Evolutionary conservation across 768 basidiomycete genomes (phyloP), one percentile per base, ranked within the genome.

Genomic region (Xerocomus spinulosus): DNA sequence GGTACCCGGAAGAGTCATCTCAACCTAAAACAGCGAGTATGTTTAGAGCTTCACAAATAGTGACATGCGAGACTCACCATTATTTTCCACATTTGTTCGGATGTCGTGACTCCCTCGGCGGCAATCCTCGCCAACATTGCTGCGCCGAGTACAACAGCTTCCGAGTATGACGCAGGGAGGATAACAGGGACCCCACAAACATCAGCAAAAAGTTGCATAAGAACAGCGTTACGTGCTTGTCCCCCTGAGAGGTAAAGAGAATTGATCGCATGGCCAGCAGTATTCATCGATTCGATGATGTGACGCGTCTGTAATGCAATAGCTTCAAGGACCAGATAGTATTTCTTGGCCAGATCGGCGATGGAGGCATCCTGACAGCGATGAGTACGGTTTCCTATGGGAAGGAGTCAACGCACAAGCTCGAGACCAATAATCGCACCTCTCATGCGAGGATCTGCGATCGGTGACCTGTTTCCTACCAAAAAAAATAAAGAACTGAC

Each of bases 61-160:
- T 28, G 25, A 14, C 35, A 30, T 21, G 21, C 24, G 15, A 32
- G 42, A 36, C 18, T 55, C 48, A 83, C 92, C 95, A 98, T 98
- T 57, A 94, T 87, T 38, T 82, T 74, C 95, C 96, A 99, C 54
- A 98, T 71, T 52, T 74, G 69, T 51, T 84, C 77, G 20, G 81
- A 81, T 51, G 83, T 77, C 38, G 66, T 64, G 21, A 68, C 67
- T 44, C 71, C 74, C 55, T 88, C 85, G 21, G 78, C 80, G 3
- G 95, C 94, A 59, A 89, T 87, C 45, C 90, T 76, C 13, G 87
- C 96, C 14, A 99, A 77, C 87, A 99, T 95, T 7, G 95, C 93
- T 0, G 91, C 83, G 1, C 96, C 96, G 10, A 89, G 76, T 3
- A 95, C 92, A 28, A 98, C 96, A 2, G 94, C 88, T 1, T 82